Evolutionary conservation across 352 stramenopile genomes (phyloP).

Genomic region (Globisporangium barbulae): DNA sequence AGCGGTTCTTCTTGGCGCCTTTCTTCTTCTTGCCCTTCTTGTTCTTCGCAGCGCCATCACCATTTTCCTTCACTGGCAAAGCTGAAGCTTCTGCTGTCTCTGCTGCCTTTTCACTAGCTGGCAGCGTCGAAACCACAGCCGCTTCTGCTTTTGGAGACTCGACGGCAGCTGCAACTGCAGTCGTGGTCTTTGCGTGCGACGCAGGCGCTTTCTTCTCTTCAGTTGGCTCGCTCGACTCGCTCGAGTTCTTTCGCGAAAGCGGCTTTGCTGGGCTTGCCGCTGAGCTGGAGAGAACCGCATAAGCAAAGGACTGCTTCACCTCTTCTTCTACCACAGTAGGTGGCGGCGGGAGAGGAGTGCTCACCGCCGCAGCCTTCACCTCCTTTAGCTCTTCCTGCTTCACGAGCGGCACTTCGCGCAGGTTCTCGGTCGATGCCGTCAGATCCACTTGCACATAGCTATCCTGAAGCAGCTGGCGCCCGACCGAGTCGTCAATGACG

Average conservation of each 20-base stretch:
- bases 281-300: slow-evolving; percentile 5
- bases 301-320: not conserved
- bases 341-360: not conserved
- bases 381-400: slow-evolving; percentile 4
- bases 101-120: slow-evolving; percentile 2
- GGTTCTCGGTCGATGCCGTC: slow-evolving; percentile 40
- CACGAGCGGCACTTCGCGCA: slow-evolving; percentile 21
- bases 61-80: slow-evolving; percentile 10
- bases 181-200: slow-evolving; percentile 8
- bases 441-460: slow-evolving; percentile 72
- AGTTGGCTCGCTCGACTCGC: slow-evolving; percentile 20
- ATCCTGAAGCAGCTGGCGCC: slow-evolving; percentile 41
- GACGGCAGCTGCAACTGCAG: slow-evolving; percentile 22
- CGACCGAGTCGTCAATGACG: slow-evolving; percentile 40
- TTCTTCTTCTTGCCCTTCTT: slow-evolving; percentile 62
- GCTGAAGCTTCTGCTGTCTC: not conserved
- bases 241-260: slow-evolving; percentile 23
- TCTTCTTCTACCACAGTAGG: slow-evolving; percentile 9
- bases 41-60: slow-evolving; percentile 27
- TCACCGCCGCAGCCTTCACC: not conserved
- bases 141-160: slow-evolving; percentile 25
- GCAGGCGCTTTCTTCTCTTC: slow-evolving; percentile 22
- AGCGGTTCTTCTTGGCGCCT: slow-evolving; percentile 54
- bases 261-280: slow-evolving; percentile 19
- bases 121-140: not conserved